Percentiles rank a stretch among this genome's conserved stretches.
phyloP scores from a whole-genome alignment of 306 rosid genomes.

The Vachellia collinsii region DNA sequence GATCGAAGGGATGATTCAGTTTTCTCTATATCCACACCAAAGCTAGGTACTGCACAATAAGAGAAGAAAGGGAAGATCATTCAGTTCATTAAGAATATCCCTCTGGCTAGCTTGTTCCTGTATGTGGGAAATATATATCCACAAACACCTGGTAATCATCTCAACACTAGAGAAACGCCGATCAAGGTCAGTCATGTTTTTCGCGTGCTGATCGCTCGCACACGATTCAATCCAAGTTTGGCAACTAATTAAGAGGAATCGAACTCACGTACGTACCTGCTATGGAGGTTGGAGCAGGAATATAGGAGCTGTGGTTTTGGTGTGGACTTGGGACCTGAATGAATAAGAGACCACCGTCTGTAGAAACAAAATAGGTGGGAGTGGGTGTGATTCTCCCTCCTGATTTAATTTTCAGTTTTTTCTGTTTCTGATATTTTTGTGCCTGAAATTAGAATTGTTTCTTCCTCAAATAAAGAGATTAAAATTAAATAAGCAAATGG shows the following conservation, averaged over 20 bases:
- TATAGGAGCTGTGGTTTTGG: neutral
- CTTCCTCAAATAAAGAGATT: neutral
- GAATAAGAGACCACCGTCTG: constrained; percentile 23
- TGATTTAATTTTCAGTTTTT: neutral
- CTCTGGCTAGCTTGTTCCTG: neutral
- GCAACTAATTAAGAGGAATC: neutral
- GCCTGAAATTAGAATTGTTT: neutral
- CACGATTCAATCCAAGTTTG: neutral
- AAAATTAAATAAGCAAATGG: constrained; percentile 13
- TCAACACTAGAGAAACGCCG: neutral
- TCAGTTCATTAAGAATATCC: neutral
- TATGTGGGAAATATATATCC: neutral
- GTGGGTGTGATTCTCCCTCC: constrained; percentile 28
- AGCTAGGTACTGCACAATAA: neutral
- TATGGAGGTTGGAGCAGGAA: constrained; percentile 31
- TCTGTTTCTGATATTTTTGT: neutral
- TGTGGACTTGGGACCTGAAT: constrained; percentile 20
- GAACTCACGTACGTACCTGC: constrained; percentile 39
- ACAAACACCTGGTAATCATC: neutral
- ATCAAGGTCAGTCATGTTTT: neutral
- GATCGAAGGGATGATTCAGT: neutral
- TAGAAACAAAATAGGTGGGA: constrained; percentile 41
- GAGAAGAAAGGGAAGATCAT: neutral
- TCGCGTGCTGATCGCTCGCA: neutral
- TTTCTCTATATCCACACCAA: neutral